A percentile compares a stretch with the other conserved stretches of the same genome.
phyloP scores from a whole-genome alignment of 352 stramenopile species.

The Phytophthora sp. region DNA sequence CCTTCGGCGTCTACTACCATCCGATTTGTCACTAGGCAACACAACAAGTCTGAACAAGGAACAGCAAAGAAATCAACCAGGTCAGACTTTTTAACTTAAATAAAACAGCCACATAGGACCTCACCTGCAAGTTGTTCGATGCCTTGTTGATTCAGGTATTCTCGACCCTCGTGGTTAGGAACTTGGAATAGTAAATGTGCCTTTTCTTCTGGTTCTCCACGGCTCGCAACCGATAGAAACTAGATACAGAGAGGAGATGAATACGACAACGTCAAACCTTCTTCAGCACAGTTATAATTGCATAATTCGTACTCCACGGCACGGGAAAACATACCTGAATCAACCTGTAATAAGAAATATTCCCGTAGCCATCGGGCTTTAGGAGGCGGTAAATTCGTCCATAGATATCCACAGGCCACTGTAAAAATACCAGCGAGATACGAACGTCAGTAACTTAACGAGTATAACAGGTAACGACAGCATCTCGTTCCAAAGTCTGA shows the following conservation, averaged over 20 bases:
- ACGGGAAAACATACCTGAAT: conserved; percentile 47
- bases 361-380: conserved; percentile 62
- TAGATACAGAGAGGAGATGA: conserved; percentile 10
- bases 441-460: not conserved
- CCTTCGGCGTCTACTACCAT: conserved; percentile 35
- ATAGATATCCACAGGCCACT: conserved; percentile 58
- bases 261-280: conserved; percentile 8
- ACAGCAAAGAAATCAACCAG: not conserved
- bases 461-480: not conserved
- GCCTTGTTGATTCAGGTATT: conserved; percentile 43
- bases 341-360: conserved; percentile 67
- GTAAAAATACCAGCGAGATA: conserved; percentile 4
- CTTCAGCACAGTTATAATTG: not conserved
- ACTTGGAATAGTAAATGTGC: conserved; percentile 61
- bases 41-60: conserved; percentile 50
- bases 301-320: not conserved
- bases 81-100: conserved; percentile 2
- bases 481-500: not conserved
- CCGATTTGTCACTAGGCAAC: conserved; percentile 53
- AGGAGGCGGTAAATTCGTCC: conserved; percentile 53
- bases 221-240: conserved; percentile 52
- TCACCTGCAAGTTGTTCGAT: conserved; percentile 60
- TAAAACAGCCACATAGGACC: not conserved
- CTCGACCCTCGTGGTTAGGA: conserved; percentile 31
- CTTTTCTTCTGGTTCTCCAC: conserved; percentile 56